phyloP scores from a whole-genome alignment of 257 asterid genomes.

The Nicotiana sylvestris region DNA sequence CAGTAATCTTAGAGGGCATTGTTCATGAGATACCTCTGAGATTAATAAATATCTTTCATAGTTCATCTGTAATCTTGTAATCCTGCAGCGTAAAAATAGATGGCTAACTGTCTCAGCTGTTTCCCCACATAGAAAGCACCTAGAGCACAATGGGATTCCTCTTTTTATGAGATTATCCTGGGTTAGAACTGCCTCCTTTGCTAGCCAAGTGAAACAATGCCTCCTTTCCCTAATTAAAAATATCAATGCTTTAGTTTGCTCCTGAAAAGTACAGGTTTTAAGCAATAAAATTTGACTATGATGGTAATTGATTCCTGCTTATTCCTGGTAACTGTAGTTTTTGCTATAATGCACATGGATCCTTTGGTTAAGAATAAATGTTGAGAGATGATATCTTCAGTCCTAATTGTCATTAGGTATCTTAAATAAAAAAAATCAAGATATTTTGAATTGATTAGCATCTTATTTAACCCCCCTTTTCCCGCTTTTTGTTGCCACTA shows the following conservation, averaged over 20 bases:
- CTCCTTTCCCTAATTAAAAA: background rate
- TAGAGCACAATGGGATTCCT: too few relatives aligned
- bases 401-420: background rate
- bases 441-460: background rate
- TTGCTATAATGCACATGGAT: background rate
- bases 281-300: background rate
- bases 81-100: too few relatives aligned
- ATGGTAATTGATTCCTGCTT: background rate
- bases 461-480: background rate
- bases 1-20: too few relatives aligned
- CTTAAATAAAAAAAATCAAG: background rate
- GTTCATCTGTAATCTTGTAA: too few relatives aligned
- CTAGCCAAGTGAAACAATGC: too few relatives aligned
- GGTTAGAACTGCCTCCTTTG: too few relatives aligned
- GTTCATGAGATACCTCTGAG: too few relatives aligned
- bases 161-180: too few relatives aligned
- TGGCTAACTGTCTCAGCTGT: too few relatives aligned
- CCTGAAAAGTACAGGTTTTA: background rate
- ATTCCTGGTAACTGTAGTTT: background rate
- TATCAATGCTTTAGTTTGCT: background rate
- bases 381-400: slow-evolving; percentile 3
- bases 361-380: background rate
- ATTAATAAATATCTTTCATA: too few relatives aligned
- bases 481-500: slow-evolving; percentile 19
- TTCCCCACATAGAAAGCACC: too few relatives aligned